A percentile compares a stretch with the other conserved stretches of the same genome.
Conservation (phyloP, 495 filamentous ascomycete genomes). For the Durotheca rogersii region DNA sequence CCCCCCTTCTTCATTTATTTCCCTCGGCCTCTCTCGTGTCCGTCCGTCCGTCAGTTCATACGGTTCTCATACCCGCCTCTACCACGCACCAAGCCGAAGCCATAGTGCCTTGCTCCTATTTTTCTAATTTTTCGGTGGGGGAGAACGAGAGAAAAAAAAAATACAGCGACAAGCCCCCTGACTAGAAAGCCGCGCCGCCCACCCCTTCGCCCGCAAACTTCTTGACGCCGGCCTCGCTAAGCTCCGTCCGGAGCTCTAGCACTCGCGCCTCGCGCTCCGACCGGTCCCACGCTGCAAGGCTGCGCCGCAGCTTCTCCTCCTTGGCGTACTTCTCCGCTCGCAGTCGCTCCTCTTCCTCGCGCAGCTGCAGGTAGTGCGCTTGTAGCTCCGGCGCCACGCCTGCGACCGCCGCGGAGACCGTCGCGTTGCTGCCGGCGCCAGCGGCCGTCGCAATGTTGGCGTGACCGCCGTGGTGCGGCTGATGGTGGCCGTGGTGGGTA, state of each 20-base stretch:
- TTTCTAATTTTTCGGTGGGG: neutral
- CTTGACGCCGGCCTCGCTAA: constrained; percentile 46
- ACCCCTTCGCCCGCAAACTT: constrained; percentile 47
- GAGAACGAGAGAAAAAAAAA: no score
- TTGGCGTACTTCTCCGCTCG: constrained; percentile 46
- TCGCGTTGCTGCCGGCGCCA: no score
- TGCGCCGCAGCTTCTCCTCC: constrained; percentile 48
- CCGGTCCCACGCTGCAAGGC: constrained; percentile 42
- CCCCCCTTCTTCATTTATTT: no score
- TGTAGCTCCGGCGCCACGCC: constrained; percentile 45
- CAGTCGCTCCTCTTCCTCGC: constrained; percentile 50
- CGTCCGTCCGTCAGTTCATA: no score
- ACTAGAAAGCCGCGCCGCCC: constrained; percentile 47
- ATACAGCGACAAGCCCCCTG: no score
- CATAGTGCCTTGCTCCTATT: neutral
- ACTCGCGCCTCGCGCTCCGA: constrained; percentile 47
- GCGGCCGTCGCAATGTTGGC: no score
- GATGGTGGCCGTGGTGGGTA: no score
- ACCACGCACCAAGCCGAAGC: neutral
- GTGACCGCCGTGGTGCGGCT: no score
- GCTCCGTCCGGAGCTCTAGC: constrained; percentile 46
- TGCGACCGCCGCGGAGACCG: constrained; percentile 31
- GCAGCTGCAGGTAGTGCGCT: constrained; percentile 38
- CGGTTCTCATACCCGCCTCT: no score
- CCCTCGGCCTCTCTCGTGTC: no score